These are phyloP conservation scores for Alternaria gaisen DNA, from an alignment of 2,329 filamentous ascomycete species.

Conservation along the genomic window DNA sequence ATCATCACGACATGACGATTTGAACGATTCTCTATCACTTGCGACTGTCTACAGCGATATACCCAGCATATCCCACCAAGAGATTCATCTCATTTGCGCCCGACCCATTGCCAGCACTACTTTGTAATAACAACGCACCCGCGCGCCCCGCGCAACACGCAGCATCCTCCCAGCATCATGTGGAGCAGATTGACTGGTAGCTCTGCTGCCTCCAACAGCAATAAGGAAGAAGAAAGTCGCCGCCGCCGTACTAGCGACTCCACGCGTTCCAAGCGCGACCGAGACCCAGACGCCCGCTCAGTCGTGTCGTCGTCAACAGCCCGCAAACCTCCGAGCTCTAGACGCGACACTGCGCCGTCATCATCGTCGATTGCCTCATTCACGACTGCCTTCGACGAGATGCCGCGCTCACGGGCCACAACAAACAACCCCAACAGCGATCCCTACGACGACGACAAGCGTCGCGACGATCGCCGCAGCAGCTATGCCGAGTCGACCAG, in stretches of 20 bases:
- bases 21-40: constrained; percentile 30
- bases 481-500: constrained; percentile 43
- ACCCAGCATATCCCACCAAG: constrained; percentile 31
- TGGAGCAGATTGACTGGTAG: constrained; percentile 51
- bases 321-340: constrained; percentile 42
- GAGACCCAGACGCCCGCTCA: constrained; percentile 42
- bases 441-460: constrained; percentile 43
- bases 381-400: constrained; percentile 50
- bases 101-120: constrained; percentile 24
- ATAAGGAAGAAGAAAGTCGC: constrained; percentile 41
- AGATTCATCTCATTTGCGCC: constrained; percentile 30
- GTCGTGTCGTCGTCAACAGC: constrained; percentile 48
- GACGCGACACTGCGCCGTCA: constrained; percentile 41
- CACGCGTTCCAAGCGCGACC: constrained; percentile 45
- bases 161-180: constrained; percentile 39
- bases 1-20: constrained; percentile 27
- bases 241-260: constrained; percentile 34
- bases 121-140: constrained; percentile 27
- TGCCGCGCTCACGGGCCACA: constrained; percentile 30
- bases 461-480: constrained; percentile 40
- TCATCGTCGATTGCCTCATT: constrained; percentile 52
- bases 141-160: constrained; percentile 17
- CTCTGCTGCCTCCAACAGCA: constrained; percentile 35
- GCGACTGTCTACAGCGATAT: constrained; percentile 34
- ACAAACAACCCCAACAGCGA: constrained; percentile 36